Evolutionary conservation across 108 stramenopile genomes (phyloP), one percentile per base, ranked within the genome.

Genomic region (Stephanodiscus triporus): DNA sequence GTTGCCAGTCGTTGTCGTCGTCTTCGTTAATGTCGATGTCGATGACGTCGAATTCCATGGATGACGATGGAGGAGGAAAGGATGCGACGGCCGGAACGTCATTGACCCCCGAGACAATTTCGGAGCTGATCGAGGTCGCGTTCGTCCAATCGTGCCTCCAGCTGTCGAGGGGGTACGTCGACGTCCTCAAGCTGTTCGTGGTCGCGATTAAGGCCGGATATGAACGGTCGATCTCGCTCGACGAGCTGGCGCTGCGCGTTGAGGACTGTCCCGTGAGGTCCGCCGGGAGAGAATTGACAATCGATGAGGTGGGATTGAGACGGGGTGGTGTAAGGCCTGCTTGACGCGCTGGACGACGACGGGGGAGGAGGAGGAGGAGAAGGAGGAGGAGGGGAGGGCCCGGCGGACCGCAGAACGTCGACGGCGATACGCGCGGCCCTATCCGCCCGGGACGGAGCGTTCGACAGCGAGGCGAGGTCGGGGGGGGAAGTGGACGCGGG

Each of bases 151-250:
- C 91, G 10, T 90, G 89, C 61, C 71, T 93, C 54, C 89, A 93
- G 77, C 80, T 93, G 24, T 63, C 87, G 0, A 63, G 77, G 22
- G 93, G 91, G 23, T 91, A 88, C 74, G 81, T 93, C 17, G 93
- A 96, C 67, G 85, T 90, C 8, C 69, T 96, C 37, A 94, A 93
- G 80, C 27, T 94, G 38, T 91, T 96, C 66, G 91, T 96, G 48
- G 90, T 84, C 10, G 86, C 91, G 0, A 79, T 86, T 50, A 88
- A 87, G 53, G 81, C 89, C 17, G 90, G 86, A 23, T 96, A 93
- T 64, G 90, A 89, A 79, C 51, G 67, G 6, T 78, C 82, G 5
- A 63, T 91, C 57, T 32, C 87, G 1, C 37, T 84, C 24, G 42
- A 57, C 4, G 64, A 68, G 47, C 63, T 91, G 23, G 32, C 50